A percentile compares a stretch with the other conserved stretches of the same genome.
phyloP scores from a whole-genome alignment of 2,329 filamentous ascomycete genomes.

The Polychaeton citri region DNA sequence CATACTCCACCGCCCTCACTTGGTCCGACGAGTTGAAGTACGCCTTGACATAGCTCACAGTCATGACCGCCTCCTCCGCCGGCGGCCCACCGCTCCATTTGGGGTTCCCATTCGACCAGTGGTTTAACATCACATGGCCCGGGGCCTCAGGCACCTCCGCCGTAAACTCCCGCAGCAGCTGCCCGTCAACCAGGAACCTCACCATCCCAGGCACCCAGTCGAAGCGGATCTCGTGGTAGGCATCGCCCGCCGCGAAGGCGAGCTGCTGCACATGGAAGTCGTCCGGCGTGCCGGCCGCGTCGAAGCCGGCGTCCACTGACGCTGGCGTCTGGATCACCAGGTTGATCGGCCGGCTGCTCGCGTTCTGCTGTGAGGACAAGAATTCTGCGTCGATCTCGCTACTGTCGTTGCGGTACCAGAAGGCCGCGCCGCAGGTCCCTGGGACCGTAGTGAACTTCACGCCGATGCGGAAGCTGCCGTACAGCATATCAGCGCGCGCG shows the following conservation, averaged over 20 bases:
- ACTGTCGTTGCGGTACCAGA: slow-evolving; percentile 71
- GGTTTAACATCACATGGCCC: slow-evolving; percentile 57
- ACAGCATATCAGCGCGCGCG: slow-evolving; percentile 47
- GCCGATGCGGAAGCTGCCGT: slow-evolving; percentile 54
- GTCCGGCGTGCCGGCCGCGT: slow-evolving; percentile 47
- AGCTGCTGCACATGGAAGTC: slow-evolving; percentile 47
- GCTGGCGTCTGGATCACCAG: slow-evolving; percentile 59
- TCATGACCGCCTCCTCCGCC: slow-evolving; percentile 44
- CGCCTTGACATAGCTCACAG: slow-evolving; percentile 57
- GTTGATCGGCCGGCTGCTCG: slow-evolving; percentile 48
- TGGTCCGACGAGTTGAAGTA: slow-evolving; percentile 55
- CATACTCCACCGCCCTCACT: not conserved
- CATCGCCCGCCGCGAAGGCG: slow-evolving; percentile 50
- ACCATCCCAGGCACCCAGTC: slow-evolving; percentile 54
- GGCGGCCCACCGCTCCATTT: slow-evolving; percentile 63
- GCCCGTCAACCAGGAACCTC: slow-evolving; percentile 55
- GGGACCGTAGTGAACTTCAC: slow-evolving; percentile 48
- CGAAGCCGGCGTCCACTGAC: slow-evolving; percentile 45
- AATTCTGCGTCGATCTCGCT: slow-evolving; percentile 76
- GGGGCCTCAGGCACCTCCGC: slow-evolving; percentile 37
- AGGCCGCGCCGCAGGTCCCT: slow-evolving; percentile 67
- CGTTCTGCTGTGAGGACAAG: slow-evolving; percentile 44
- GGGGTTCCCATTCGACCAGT: slow-evolving; percentile 65
- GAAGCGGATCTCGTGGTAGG: slow-evolving; percentile 67
- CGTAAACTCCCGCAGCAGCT: slow-evolving; percentile 42